Evolutionary conservation across 2,329 filamentous ascomycete species (phyloP).

Genomic region (Hymenoscyphus linearis): DNA sequence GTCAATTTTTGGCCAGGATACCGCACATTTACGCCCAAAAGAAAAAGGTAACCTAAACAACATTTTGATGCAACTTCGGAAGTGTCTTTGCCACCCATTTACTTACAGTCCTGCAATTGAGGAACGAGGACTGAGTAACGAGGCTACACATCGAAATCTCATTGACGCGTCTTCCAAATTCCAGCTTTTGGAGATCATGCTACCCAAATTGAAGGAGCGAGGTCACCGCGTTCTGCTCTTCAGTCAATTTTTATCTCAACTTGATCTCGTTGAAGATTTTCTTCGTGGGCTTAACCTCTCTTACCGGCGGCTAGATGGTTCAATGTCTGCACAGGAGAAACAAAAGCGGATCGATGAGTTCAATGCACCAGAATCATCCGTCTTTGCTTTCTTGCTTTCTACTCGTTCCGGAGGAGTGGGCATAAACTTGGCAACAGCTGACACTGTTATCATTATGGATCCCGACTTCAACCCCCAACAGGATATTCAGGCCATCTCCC

Average conservation of each 20-base stretch:
- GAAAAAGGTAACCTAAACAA: constrained; percentile 85
- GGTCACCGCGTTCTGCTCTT: constrained; percentile 93
- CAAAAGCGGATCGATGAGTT: constrained; percentile 92
- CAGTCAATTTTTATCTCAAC: constrained; percentile 86
- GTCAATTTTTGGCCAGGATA: constrained; percentile 70
- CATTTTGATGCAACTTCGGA: constrained; percentile 90
- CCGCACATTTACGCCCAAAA: constrained; percentile 51
- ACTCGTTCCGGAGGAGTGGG: constrained; percentile 94
- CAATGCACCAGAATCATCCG: constrained; percentile 74
- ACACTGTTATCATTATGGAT: constrained; percentile 89
- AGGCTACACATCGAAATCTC: constrained; percentile 69
- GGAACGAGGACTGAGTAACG: constrained; percentile 61
- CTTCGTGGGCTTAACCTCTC: constrained; percentile 66
- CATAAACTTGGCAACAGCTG: constrained; percentile 93
- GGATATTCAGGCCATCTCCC: constrained; percentile 89
- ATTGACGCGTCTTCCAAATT: constrained; percentile 91
- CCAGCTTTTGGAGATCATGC: constrained; percentile 73
- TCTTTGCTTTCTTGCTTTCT: constrained; percentile 89
- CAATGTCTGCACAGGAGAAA: constrained; percentile 73
- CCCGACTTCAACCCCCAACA: constrained; percentile 64
- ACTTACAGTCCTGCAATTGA: constrained; percentile 89
- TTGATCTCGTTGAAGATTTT: constrained; percentile 91
- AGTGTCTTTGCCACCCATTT: constrained; percentile 93
- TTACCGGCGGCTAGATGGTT: constrained; percentile 83
- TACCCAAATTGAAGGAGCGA: constrained; percentile 78